A percentile compares a stretch with the other conserved stretches of the same genome.
Evolutionary conservation across 2,329 filamentous ascomycete genomes (phyloP).

Genomic region (Aureobasidium vineae): DNA sequence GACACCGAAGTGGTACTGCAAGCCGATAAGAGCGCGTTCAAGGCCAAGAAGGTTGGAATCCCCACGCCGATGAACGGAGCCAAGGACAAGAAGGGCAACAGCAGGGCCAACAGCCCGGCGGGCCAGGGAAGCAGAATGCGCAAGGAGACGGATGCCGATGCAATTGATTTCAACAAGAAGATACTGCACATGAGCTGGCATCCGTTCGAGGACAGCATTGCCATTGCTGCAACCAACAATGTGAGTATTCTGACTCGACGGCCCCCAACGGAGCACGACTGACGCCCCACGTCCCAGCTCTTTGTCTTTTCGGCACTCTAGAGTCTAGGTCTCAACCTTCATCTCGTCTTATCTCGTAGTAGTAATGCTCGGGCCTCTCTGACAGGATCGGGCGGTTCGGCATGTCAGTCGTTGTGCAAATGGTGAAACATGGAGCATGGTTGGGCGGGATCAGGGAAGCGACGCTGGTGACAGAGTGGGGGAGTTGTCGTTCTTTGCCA

Average conservation of each 20-base stretch:
- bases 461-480: not conserved
- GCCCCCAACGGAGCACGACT: not conserved
- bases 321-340: not conserved
- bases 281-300: constrained; percentile 43
- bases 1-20: constrained; percentile 97
- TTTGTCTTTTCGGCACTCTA: constrained; percentile 58
- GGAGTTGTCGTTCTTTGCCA: constrained; percentile 15
- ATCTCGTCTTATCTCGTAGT: constrained; percentile 13
- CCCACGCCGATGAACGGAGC: constrained; percentile 92
- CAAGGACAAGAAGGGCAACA: constrained; percentile 67
- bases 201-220: constrained; percentile 98
- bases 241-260: constrained; percentile 57
- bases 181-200: constrained; percentile 99
- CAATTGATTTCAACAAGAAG: constrained; percentile 99
- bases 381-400: not conserved
- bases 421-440: constrained; percentile 9
- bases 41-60: constrained; percentile 98
- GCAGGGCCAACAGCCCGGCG: constrained; percentile 83
- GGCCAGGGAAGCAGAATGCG: constrained; percentile 91
- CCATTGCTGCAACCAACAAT: constrained; percentile 98
- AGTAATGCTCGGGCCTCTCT: constrained; percentile 9
- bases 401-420: constrained; percentile 17
- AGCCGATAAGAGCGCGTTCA: constrained; percentile 98
- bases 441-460: not conserved
- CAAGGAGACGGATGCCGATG: constrained; percentile 98